A percentile compares a stretch with the other conserved stretches of the same genome.
Conservation (phyloP, 495 filamentous ascomycete genomes). For the Geopyxis carbonaria region DNA sequence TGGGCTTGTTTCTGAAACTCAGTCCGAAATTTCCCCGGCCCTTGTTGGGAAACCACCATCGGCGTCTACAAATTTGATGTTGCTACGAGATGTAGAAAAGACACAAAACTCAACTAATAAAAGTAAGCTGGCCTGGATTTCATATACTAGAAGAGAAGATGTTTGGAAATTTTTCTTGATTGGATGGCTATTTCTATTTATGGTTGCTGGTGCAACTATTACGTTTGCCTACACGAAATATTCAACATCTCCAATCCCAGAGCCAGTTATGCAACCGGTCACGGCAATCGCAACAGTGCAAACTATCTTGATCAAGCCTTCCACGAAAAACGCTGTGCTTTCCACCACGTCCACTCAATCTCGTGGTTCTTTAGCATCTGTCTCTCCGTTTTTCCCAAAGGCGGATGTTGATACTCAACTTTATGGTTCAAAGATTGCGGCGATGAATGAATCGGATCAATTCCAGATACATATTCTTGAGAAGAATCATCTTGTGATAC, state of each 20-base stretch:
- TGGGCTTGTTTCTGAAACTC: slow-evolving; percentile 24
- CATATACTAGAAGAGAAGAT: slow-evolving; percentile 20
- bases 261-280: background rate
- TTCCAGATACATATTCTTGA: slow-evolving; percentile 48
- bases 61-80: slow-evolving; percentile 20
- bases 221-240: slow-evolving; percentile 23
- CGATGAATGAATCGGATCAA: slow-evolving; percentile 28
- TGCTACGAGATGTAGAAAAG: slow-evolving; percentile 25
- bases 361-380: background rate
- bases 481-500: slow-evolving; percentile 43
- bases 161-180: slow-evolving; percentile 22
- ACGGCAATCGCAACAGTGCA: background rate
- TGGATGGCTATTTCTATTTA: slow-evolving; percentile 20
- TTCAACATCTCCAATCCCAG: slow-evolving; percentile 9
- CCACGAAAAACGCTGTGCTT: background rate
- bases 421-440: slow-evolving; percentile 12
- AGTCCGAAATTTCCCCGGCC: slow-evolving; percentile 10
- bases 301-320: background rate
- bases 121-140: slow-evolving; percentile 19
- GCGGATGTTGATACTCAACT: background rate
- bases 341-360: background rate
- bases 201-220: slow-evolving; percentile 21
- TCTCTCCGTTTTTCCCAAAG: background rate
- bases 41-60: slow-evolving; percentile 18
- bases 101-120: slow-evolving; percentile 13